Base-by-base conservation (phyloP, 2,329 filamentous ascomycete genomes). In the Colletotrichum orchidophilum region DNA sequence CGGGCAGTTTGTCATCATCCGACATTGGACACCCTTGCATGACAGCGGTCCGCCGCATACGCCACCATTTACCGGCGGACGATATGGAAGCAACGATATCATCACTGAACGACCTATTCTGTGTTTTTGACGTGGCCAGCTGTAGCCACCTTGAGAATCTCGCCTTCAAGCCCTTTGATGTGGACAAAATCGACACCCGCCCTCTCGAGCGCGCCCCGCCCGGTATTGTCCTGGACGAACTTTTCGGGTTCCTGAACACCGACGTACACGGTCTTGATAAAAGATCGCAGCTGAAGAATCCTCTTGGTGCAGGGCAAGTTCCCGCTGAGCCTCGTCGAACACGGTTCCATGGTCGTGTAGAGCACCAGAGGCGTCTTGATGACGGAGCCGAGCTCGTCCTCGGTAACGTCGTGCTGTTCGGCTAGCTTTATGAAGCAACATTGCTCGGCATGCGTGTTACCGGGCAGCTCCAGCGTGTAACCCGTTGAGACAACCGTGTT, bases 401-500 rank as follows among this genome's bases (percentile, higher is more conserved):
- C 91, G 0, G 85, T 70, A 0, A 87, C 82, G 2, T 78, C 77
- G 66, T 88, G 79, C 73, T 83, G 76, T 58, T 83, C 77, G 1
- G 89, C 85, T 15, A 91, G 87, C 80, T 99, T 98, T 59, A 91
- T 82, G 67, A 99, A 87, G 78, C 94, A 97, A 81, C 93, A 96
- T 83, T 99, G 95, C 80, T 99, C 96, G 3, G 96, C 96, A 78
- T 99, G 96, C 0, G 96, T 98, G 83, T 99, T 99, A 52, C 96
- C 96, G 0, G 91, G 87, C 4, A 95, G 90, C 81, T 99, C 96
- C 70, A 98, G 87, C 0, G 96, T 98, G 83, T 96, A 98, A 65
- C 96, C 96, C 1, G 94, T 93, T 1, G 93, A 89, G 31, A 97
- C 86, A 69, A 97, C 85, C 29, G 82, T 79, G 75, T 90, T 87